A percentile compares a stretch with the other conserved stretches of the same genome.
These are phyloP conservation scores for Blastobotrys capitulatus DNA, from an alignment of 1,139 yeast genomes.

Conservation along the genomic window DNA sequence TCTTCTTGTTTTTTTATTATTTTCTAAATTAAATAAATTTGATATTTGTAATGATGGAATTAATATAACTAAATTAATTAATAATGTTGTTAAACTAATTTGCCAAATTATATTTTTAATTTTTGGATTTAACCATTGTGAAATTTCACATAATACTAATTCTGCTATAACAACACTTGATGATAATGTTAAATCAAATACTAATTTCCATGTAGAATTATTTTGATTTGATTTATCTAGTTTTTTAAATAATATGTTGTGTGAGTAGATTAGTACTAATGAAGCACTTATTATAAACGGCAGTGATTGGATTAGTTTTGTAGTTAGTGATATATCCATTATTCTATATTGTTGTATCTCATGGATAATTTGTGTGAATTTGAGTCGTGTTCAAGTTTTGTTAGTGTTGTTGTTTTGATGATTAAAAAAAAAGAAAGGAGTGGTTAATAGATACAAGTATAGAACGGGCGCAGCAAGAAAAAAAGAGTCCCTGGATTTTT, in stretches of 20 bases:
- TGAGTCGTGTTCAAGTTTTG: neutral
- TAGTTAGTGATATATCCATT: neutral
- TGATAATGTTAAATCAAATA: constrained; percentile 21
- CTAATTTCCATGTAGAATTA: constrained; percentile 2
- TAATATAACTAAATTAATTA: constrained; percentile 31
- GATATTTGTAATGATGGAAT: constrained; percentile 33
- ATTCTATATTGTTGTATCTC: neutral
- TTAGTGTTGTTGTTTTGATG: neutral
- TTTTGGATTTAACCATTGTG: constrained; percentile 30
- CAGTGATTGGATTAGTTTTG: neutral
- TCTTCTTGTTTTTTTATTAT: neutral
- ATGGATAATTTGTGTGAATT: neutral
- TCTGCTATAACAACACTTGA: constrained; percentile 30
- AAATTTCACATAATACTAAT: constrained; percentile 38
- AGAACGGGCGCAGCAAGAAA: too few species aligned
- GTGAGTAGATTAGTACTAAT: constrained; percentile 10
- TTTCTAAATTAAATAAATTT: constrained; percentile 12
- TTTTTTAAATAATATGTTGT: constrained; percentile 6
- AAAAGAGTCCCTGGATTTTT: too few species aligned
- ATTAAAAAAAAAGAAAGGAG: neutral
- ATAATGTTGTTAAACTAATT: constrained; percentile 27
- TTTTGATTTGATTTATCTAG: neutral
- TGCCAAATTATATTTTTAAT: constrained; percentile 33
- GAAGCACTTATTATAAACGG: constrained; percentile 15
- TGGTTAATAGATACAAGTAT: too few species aligned